These are phyloP conservation scores for Annulohypoxylon nitens DNA, from an alignment of 495 filamentous ascomycete genomes.

Conservation along the genomic window DNA sequence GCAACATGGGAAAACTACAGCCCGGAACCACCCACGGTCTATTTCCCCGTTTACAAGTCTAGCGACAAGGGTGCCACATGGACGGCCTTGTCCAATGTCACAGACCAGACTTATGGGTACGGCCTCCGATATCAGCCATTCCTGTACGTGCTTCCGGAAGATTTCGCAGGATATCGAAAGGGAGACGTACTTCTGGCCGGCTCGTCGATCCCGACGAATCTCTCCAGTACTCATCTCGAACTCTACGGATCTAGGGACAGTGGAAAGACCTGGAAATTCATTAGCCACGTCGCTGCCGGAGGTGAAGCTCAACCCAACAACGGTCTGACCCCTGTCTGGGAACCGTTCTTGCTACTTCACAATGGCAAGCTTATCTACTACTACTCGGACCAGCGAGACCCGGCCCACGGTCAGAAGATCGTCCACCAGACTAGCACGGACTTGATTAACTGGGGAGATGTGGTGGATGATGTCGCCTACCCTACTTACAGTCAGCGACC, in stretches of 20 bases:
- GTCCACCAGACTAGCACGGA: conserved; percentile 71
- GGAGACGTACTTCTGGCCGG: conserved; percentile 75
- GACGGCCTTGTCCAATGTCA: conserved; percentile 70
- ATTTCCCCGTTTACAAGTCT: conserved; percentile 76
- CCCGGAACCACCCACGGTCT: conserved; percentile 67
- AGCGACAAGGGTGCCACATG: conserved; percentile 72
- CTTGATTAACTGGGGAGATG: conserved; percentile 67
- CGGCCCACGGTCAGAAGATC: conserved; percentile 74
- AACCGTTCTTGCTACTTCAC: conserved; percentile 72
- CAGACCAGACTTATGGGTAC: conserved; percentile 72
- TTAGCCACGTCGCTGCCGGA: conserved; percentile 73
- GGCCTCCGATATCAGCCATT: conserved; percentile 78
- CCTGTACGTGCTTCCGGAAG: conserved; percentile 69
- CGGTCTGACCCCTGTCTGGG: conserved; percentile 76
- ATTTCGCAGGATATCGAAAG: conserved; percentile 66
- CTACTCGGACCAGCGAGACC: conserved; percentile 78
- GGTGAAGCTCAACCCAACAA: conserved; percentile 72
- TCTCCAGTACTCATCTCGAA: conserved; percentile 74
- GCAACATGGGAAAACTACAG: conserved; percentile 77
- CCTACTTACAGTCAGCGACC: conserved; percentile 71
- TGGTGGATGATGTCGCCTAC: conserved; percentile 72
- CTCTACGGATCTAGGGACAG: conserved; percentile 72
- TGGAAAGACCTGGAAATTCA: conserved; percentile 73
- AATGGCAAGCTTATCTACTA: conserved; percentile 71
- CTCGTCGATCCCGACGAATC: conserved; percentile 72